Conservation (phyloP, 1,139 yeast genomes). For the Debaryomyces psychrophilus region DNA sequence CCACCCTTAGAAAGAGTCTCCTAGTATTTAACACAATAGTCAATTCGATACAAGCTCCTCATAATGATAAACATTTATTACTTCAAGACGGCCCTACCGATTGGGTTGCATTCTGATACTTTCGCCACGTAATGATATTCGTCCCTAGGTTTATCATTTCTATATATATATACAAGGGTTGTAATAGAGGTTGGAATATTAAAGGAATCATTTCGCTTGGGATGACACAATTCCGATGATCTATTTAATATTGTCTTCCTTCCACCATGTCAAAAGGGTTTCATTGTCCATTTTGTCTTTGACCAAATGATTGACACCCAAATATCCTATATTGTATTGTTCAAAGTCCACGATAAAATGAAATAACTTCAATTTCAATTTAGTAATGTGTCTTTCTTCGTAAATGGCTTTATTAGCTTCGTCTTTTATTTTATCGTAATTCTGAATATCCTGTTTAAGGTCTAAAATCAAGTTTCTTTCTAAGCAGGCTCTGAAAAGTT, state of each 20-base stretch:
- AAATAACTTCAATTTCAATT: constrained; percentile 31
- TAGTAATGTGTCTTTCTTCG: constrained; percentile 20
- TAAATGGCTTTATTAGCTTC: constrained; percentile 16
- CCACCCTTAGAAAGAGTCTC: too few species aligned
- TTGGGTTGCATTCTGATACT: too few species aligned
- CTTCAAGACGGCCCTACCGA: too few species aligned
- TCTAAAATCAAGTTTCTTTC: constrained; percentile 51
- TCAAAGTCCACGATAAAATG: constrained; percentile 39
- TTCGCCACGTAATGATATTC: too few species aligned
- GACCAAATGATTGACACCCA: constrained; percentile 25
- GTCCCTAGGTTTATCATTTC: neutral
- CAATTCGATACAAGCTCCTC: too few species aligned
- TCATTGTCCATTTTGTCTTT: constrained; percentile 11
- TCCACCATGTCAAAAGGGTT: constrained; percentile 12
- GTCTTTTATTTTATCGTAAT: constrained; percentile 18
- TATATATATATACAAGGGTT: neutral
- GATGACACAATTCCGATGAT: neutral
- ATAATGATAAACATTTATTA: too few species aligned
- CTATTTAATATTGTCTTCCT: constrained; percentile 11
- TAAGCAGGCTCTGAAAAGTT: constrained; percentile 49
- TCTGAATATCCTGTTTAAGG: constrained; percentile 22
- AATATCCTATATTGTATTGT: constrained; percentile 39
- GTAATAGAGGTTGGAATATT: neutral
- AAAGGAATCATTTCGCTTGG: neutral
- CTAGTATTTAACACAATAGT: too few species aligned